phyloP scores from a whole-genome alignment of 2,329 filamentous ascomycete genomes.

The Aspergillus intermedius region DNA sequence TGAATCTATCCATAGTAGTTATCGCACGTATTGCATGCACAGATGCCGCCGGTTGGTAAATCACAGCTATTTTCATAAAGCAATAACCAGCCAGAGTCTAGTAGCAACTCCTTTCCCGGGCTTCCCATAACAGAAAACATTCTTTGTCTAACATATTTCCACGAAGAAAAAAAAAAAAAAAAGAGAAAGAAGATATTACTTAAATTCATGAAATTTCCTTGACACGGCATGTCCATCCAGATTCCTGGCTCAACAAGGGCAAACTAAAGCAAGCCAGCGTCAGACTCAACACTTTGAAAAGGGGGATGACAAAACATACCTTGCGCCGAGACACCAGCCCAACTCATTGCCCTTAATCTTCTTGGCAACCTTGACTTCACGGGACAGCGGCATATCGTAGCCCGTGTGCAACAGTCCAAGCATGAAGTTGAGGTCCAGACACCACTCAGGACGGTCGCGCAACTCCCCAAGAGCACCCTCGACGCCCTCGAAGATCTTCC shows the following conservation, averaged over 20 bases:
- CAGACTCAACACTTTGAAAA: constrained; percentile 5
- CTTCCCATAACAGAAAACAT: constrained; percentile 3
- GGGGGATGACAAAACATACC: constrained; percentile 49
- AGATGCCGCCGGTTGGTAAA: not conserved
- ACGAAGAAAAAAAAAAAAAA: constrained; percentile 16
- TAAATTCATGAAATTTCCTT: constrained; percentile 58
- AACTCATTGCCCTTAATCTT: constrained; percentile 96
- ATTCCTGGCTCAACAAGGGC: constrained; percentile 71
- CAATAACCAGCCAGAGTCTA: not conserved
- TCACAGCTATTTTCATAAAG: not conserved
- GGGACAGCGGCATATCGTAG: constrained; percentile 94
- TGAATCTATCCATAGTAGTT: not conserved
- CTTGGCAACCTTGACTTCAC: constrained; percentile 97
- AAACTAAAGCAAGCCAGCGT: constrained; percentile 52
- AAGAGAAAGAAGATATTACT: not conserved
- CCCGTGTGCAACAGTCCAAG: constrained; percentile 84
- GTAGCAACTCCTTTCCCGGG: not conserved
- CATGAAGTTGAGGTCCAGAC: constrained; percentile 96
- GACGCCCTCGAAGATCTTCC: constrained; percentile 73
- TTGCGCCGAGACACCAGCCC: constrained; percentile 95
- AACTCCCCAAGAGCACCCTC: constrained; percentile 76
- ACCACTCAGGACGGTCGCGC: constrained; percentile 76
- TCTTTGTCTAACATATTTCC: constrained; percentile 17
- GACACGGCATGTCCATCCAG: constrained; percentile 86
- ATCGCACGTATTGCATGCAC: not conserved